phyloP scores from a whole-genome alignment of 1,284 basidiomycete genomes.

The Takashimella tepidaria region DNA sequence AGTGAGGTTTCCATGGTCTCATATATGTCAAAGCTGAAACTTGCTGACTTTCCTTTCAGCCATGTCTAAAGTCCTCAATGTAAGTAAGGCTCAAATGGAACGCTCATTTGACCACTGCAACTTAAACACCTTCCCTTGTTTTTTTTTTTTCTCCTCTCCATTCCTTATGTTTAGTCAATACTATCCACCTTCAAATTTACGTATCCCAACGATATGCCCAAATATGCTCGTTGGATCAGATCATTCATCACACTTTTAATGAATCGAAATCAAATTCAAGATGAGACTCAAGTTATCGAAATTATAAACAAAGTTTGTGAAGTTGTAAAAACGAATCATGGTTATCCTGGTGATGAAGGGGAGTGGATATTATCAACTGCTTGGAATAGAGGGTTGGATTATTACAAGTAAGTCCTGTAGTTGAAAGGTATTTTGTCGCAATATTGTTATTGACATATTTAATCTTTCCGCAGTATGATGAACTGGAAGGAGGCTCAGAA shows the following conservation, averaged over 20 bases:
- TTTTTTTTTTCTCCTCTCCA: too few species aligned
- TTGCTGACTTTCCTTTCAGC: too few species aligned
- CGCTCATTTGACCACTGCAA: too few species aligned
- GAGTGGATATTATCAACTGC: slow-evolving; percentile 2
- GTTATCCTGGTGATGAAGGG: slow-evolving; percentile 4
- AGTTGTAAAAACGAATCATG: neutral
- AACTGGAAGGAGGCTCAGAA: neutral
- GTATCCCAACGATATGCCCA: neutral
- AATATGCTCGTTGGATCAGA: slow-evolving; percentile 4
- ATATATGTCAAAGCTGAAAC: neutral
- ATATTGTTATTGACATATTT: neutral
- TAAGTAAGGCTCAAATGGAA: too few species aligned
- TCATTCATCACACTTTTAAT: slow-evolving; percentile 5
- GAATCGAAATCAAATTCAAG: slow-evolving; percentile 1
- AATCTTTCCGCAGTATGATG: neutral
- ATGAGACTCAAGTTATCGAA: neutral
- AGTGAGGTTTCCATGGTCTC: neutral
- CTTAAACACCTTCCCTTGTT: too few species aligned
- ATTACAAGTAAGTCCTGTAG: slow-evolving; percentile 3
- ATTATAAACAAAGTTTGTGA: neutral
- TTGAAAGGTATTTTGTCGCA: neutral
- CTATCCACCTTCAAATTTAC: neutral
- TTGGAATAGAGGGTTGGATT: slow-evolving; percentile 1
- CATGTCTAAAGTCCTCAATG: slow-evolving; percentile 1
- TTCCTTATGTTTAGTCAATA: slow-evolving; percentile 1